A percentile compares a stretch with the other conserved stretches of the same genome.
Evolutionary conservation across 306 rosid species (phyloP).

Genomic region (Cucurbita pepo): DNA sequence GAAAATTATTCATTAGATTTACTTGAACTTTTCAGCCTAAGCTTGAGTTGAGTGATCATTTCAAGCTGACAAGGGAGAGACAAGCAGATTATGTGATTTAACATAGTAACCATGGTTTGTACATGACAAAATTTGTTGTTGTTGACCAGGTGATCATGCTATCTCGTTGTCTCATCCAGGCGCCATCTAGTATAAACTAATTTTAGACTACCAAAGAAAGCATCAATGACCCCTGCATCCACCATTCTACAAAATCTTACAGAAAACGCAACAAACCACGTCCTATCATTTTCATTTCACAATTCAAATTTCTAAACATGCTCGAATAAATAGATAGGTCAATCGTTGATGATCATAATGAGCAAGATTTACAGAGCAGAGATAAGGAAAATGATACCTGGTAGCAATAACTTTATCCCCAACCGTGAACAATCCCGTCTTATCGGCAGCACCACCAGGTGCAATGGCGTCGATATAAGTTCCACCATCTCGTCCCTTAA

Average conservation of each 20-base stretch:
- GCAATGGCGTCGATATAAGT: conserved; percentile 97
- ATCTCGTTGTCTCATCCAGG: too few relatives aligned
- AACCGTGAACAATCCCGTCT: conserved; percentile 49
- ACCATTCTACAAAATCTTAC: background rate
- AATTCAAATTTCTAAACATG: background rate
- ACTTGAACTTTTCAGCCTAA: too few relatives aligned
- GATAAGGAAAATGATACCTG: conserved; percentile 24
- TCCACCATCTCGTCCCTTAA: conserved; percentile 77
- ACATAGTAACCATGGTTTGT: background rate
- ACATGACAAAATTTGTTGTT: background rate
- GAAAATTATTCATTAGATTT: too few relatives aligned
- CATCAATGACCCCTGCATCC: background rate
- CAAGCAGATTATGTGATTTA: background rate
- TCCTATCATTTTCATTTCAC: background rate
- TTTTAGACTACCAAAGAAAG: background rate
- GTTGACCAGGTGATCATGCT: background rate
- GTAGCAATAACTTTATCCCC: conserved; percentile 95
- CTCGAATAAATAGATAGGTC: background rate
- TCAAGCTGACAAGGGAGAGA: too few relatives aligned
- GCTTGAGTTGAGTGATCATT: too few relatives aligned
- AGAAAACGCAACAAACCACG: background rate
- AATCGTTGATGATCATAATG: background rate
- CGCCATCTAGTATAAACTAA: background rate
- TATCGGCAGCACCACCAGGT: conserved; percentile 75
- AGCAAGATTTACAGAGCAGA: background rate